Percentiles rank a stretch among this genome's conserved stretches.
These are phyloP conservation scores for Talaromyces sp. DNA, from an alignment of 2,329 filamentous ascomycete genomes.

Conservation along the genomic window DNA sequence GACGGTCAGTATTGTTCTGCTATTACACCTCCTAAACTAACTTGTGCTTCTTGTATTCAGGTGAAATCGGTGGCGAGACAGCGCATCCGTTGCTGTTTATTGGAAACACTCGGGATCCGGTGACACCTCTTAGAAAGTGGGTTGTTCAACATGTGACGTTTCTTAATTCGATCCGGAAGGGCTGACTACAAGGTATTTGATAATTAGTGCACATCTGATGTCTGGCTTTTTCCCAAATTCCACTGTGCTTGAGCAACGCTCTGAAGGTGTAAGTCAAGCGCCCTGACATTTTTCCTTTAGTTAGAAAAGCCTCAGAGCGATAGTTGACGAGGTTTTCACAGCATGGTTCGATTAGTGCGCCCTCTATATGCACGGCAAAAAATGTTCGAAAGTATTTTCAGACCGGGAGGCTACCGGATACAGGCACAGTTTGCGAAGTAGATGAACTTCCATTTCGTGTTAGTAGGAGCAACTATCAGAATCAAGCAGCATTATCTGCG, in stretches of 20 bases:
- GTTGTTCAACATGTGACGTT: not conserved
- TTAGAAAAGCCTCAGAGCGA: not conserved
- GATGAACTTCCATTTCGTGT: slow-evolving; percentile 22
- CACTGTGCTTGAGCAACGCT: slow-evolving; percentile 7
- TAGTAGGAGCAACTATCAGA: not conserved
- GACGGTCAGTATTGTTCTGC: not conserved
- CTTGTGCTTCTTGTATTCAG: not conserved
- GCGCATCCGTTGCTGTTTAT: slow-evolving; percentile 9
- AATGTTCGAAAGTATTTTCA: slow-evolving; percentile 43
- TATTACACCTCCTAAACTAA: not conserved
- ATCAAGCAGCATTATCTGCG: not conserved
- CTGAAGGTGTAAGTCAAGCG: slow-evolving; percentile 8
- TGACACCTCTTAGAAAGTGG: slow-evolving; percentile 10
- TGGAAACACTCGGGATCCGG: slow-evolving; percentile 8
- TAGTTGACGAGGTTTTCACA: slow-evolving; percentile 12
- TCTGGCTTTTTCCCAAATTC: slow-evolving; percentile 5
- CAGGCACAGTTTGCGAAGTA: slow-evolving; percentile 34
- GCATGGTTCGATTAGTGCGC: slow-evolving; percentile 34
- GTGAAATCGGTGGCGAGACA: slow-evolving; percentile 1
- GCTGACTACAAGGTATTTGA: not conserved
- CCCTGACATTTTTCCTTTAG: not conserved
- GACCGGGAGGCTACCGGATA: slow-evolving; percentile 36
- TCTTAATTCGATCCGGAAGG: not conserved
- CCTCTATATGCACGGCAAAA: slow-evolving; percentile 37
- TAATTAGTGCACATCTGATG: slow-evolving; percentile 6